Percentiles rank a stretch among this genome's conserved stretches.
Evolutionary conservation across 495 filamentous ascomycete species (phyloP).

Genomic region (Hypoxylon fuscum): DNA sequence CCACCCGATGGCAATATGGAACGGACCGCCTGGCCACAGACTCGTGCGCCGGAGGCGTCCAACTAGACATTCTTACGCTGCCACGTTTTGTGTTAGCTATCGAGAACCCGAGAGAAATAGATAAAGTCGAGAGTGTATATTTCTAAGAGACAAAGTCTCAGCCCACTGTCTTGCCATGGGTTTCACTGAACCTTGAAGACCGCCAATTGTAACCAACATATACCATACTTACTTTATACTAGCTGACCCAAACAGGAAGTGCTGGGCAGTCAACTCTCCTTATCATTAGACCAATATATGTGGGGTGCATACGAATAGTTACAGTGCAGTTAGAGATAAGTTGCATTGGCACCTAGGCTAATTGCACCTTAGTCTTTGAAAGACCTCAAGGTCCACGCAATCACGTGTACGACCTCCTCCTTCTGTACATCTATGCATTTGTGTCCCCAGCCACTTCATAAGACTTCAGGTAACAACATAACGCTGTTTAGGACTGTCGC

Average conservation of each 20-base stretch:
- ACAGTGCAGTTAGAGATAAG: not conserved
- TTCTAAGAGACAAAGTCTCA: no score
- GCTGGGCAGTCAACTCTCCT: not conserved
- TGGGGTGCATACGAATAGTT: conserved; percentile 20
- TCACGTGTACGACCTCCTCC: conserved; percentile 12
- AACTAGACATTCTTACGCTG: not conserved
- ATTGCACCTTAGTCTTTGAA: conserved; percentile 17
- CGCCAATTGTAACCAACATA: no score
- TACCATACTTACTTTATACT: not conserved
- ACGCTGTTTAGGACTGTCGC: not conserved
- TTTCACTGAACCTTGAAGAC: no score
- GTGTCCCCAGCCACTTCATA: no score
- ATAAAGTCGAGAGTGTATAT: no score
- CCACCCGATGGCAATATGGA: not conserved
- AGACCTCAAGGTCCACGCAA: conserved; percentile 25
- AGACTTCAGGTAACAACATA: not conserved
- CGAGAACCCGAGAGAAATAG: not conserved
- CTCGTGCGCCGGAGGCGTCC: no score
- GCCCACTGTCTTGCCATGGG: not conserved
- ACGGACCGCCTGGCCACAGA: not conserved
- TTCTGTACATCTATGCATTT: not conserved
- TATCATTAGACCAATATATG: conserved; percentile 1
- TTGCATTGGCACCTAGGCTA: conserved; percentile 21
- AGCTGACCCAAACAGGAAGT: conserved; percentile 20
- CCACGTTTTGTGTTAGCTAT: not conserved